Evolutionary conservation across 305 asterid species (phyloP).

Genomic region (Fraxinus velutina): DNA sequence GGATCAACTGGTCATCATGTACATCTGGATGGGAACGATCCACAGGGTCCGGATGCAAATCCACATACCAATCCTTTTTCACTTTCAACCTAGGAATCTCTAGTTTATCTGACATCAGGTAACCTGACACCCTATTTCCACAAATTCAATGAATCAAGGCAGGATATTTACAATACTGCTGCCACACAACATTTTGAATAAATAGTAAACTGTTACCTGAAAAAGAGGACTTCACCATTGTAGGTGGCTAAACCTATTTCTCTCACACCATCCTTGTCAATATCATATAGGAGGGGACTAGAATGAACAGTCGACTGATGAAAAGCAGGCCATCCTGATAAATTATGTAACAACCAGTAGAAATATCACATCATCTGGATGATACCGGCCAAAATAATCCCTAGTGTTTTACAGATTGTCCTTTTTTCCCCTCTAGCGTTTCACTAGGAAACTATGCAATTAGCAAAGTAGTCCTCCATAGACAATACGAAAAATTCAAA

Average conservation of each 20-base stretch:
- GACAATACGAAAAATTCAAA: background rate
- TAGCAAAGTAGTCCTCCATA: background rate
- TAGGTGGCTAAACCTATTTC: conserved; percentile 94
- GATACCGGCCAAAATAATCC: background rate
- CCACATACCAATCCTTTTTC: conserved; percentile 91
- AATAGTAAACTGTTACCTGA: conserved; percentile 54
- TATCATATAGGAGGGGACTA: conserved; percentile 86
- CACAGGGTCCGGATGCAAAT: conserved; percentile 75
- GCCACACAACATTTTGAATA: conserved; percentile 11
- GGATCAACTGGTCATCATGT: conserved; percentile 63
- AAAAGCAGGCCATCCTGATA: conserved; percentile 96
- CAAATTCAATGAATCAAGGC: conserved; percentile 19
- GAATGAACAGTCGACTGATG: conserved; percentile 98
- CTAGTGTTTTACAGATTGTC: background rate
- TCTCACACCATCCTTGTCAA: conserved; percentile 96
- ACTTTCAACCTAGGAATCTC: conserved; percentile 87
- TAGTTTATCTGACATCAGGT: conserved; percentile 86
- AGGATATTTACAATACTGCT: background rate
- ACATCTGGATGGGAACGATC: conserved; percentile 95
- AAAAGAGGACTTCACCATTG: conserved; percentile 92
- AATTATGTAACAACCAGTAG: conserved; percentile 20
- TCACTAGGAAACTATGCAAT: background rate
- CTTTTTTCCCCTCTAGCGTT: background rate
- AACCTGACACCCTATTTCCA: conserved; percentile 74
- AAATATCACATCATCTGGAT: conserved; percentile 2